Evolutionary conservation across 805 yeast species (phyloP), one percentile per base, ranked within the genome.

Genomic region (Saccharomycopsis fibuligera): DNA sequence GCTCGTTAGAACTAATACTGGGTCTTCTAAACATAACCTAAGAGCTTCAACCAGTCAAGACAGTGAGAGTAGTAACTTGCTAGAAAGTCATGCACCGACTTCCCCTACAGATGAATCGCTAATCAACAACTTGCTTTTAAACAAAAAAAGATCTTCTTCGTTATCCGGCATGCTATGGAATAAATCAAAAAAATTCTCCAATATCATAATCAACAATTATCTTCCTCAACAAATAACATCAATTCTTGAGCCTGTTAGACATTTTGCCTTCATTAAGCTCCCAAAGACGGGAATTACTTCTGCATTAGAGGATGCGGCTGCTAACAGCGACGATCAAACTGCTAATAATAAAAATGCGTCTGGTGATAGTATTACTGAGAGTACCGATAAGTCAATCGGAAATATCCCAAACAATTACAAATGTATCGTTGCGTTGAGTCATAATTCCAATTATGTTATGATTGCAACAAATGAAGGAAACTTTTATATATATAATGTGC

Each of bases 191-290:
- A 60, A 61, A 40, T 48, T 63, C 39, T 56, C 53, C 9, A 50
- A 44, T 12, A 44, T 21, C 4, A 12, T 53, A 12, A 44, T 53
- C 3, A 47, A 41, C 12, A 53, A 50, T 36, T 77, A 75, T 53
- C 61, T 78, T 19, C 83, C 83, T 0, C 65, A 75, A 8, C 69
- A 76, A 44, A 71, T 78, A 41, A 72, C 80, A 10, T 75, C 83
- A 1, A 78, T 81, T 4, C 58, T 81, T 38, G 85, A 81, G 55
- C 87, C 87, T 2, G 75, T 80, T 17, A 61, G 87, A 45, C 83
- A 81, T 53, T 81, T 76, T 67, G 85, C 86, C 2, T 76, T 71
- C 27, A 66, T 79, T 39, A 78, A 73, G 54, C 64, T 79, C 29
- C 60, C 65, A 2, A 48, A 45, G 23, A 40, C 16, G 23, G 38